A percentile compares a stretch with the other conserved stretches of the same genome.
Evolutionary conservation across 1,284 basidiomycete species (phyloP).

Genomic region (Gymnopus androsaceus): DNA sequence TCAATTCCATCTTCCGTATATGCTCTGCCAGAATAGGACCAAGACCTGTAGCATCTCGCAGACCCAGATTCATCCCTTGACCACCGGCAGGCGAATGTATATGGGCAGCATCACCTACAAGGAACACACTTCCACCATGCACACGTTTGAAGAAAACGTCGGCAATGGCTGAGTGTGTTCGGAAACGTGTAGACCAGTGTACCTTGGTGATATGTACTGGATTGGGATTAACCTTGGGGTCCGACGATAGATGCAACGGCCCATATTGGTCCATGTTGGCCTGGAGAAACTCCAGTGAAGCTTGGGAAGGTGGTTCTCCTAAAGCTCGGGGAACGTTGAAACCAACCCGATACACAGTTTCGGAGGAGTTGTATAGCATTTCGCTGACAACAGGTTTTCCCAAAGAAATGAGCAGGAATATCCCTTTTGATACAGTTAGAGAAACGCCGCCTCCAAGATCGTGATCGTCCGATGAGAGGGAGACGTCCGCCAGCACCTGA

Average conservation of each 20-base stretch:
- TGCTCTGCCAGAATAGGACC: conserved; percentile 21
- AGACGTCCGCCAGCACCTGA: conserved; percentile 39
- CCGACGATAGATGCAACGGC: conserved; percentile 30
- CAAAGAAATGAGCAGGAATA: conserved; percentile 30
- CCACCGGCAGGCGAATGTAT: conserved; percentile 46
- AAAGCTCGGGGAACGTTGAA: conserved; percentile 28
- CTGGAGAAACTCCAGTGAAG: conserved; percentile 36
- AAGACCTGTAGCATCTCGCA: conserved; percentile 42
- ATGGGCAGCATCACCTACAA: conserved; percentile 47
- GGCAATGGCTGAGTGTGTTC: conserved; percentile 38
- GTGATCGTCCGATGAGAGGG: conserved; percentile 26
- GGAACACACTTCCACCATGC: conserved; percentile 30
- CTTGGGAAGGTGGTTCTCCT: conserved; percentile 33
- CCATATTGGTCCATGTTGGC: conserved; percentile 31
- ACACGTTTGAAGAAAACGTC: conserved; percentile 34
- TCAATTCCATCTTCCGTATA: not conserved
- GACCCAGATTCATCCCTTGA: conserved; percentile 47
- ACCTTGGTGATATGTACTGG: conserved; percentile 32
- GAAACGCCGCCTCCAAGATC: conserved; percentile 17
- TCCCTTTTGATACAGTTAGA: conserved; percentile 19
- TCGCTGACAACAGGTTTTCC: conserved; percentile 15
- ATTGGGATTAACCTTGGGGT: conserved; percentile 30
- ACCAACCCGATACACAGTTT: conserved; percentile 30
- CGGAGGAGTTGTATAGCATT: conserved; percentile 1
- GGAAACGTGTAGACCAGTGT: conserved; percentile 39